Evolutionary conservation across 192 early-diverging fungal genomes (phyloP).

Genomic region (Backusella tarrabulga): DNA sequence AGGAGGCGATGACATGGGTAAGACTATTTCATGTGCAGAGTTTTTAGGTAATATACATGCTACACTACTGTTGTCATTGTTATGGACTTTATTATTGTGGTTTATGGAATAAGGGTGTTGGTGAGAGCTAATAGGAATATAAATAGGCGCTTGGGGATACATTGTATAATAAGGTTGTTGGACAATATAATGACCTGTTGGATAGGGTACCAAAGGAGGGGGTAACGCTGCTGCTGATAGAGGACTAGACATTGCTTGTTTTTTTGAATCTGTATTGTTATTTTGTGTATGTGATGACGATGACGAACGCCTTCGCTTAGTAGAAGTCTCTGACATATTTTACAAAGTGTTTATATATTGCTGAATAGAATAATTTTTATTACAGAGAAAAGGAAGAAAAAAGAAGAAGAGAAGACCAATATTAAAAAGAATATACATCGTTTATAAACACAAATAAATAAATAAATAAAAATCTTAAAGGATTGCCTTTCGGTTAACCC

Average conservation of each 20-base stretch:
- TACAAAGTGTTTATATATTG: not conserved
- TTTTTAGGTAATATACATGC: not conserved
- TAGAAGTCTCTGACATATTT: not conserved
- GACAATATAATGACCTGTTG: not conserved
- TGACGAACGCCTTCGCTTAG: constrained; percentile 1
- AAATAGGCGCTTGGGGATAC: not conserved
- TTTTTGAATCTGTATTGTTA: not conserved
- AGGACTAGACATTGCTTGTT: not conserved
- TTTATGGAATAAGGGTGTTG: not conserved
- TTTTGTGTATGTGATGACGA: not conserved
- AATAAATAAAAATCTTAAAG: not conserved
- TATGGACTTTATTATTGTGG: not conserved
- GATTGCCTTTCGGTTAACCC: not conserved
- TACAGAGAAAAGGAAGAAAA: not conserved
- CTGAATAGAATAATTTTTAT: not conserved
- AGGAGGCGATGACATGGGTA: not conserved
- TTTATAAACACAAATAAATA: not conserved
- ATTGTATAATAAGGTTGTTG: constrained; percentile 12
- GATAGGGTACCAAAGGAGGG: constrained; percentile 10
- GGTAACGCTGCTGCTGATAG: not conserved
- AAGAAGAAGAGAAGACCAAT: not conserved
- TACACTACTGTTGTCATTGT: not conserved
- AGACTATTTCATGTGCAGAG: not conserved
- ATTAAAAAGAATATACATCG: not conserved
- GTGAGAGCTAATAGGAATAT: constrained; percentile 12